These are phyloP conservation scores for Neurospora tetrasperma DNA, from an alignment of 495 filamentous ascomycete genomes.

Conservation along the genomic window DNA sequence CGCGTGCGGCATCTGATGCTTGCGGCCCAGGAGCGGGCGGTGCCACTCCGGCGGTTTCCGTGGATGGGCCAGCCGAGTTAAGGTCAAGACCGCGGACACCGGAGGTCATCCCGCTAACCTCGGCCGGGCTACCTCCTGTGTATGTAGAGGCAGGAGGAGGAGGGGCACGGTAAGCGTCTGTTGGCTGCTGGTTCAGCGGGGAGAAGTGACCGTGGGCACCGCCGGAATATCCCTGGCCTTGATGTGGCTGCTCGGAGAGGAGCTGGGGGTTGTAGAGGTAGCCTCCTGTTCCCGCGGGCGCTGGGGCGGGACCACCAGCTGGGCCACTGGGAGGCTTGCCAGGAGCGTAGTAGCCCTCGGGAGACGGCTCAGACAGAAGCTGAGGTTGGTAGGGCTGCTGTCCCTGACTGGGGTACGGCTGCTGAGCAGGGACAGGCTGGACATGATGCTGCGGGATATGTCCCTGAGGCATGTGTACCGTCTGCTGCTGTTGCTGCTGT, in stretches of 20 bases:
- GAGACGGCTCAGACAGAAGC: neutral
- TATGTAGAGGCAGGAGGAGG: neutral
- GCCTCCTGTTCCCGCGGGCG: neutral
- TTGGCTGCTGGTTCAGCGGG: neutral
- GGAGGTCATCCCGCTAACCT: neutral
- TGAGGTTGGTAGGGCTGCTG: neutral
- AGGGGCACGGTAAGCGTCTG: neutral
- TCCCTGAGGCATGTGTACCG: neutral
- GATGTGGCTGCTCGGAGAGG: neutral
- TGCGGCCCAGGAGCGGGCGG: neutral
- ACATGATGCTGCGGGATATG: neutral
- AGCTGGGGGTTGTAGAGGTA: neutral
- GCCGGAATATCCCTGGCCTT: neutral
- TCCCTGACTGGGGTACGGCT: neutral
- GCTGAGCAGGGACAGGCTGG: neutral
- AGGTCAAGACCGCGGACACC: conserved; percentile 2
- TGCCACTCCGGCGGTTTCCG: neutral
- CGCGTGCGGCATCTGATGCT: conserved; percentile 2
- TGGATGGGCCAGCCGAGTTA: conserved; percentile 2
- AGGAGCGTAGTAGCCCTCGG: neutral
- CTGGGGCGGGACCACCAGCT: neutral
- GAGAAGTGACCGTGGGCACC: neutral
- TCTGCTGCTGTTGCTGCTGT: conserved; percentile 1
- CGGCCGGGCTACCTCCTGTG: neutral
- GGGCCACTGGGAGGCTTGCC: neutral